These are phyloP conservation scores for Quercus tomentella DNA, from an alignment of 331 rosid species.

Conservation along the genomic window DNA sequence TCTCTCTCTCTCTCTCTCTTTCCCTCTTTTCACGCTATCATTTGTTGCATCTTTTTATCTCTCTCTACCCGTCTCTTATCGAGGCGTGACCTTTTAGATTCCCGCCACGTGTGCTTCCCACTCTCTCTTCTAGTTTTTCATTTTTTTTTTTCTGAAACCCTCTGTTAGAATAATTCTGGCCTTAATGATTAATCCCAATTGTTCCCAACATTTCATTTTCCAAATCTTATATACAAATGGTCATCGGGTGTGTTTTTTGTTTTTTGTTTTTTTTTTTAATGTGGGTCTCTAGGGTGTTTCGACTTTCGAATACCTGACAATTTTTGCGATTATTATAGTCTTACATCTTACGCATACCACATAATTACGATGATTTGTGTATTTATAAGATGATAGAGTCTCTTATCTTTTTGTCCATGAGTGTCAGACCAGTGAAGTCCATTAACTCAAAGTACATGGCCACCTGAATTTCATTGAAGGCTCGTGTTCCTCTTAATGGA, in stretches of 20 bases:
- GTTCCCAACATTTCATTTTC: not conserved
- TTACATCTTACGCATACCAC: fast-evolving
- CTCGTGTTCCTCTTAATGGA: too few relatives aligned
- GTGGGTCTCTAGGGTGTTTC: too few relatives aligned
- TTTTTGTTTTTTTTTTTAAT: too few relatives aligned
- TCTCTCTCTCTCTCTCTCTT: not conserved
- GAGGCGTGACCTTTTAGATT: not conserved
- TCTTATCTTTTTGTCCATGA: too few relatives aligned
- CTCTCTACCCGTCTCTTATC: not conserved
- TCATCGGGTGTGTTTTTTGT: too few relatives aligned
- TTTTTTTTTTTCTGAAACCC: not conserved
- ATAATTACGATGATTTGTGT: too few relatives aligned
- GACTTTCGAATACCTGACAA: fast-evolving
- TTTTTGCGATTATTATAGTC: fast-evolving
- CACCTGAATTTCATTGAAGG: too few relatives aligned
- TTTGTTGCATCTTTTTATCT: not conserved
- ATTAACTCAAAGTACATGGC: too few relatives aligned
- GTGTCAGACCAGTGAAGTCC: too few relatives aligned
- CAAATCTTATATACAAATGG: too few relatives aligned
- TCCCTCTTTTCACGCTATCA: slow-evolving; percentile 17
- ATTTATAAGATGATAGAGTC: too few relatives aligned
- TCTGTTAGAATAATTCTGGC: not conserved
- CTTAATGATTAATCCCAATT: not conserved
- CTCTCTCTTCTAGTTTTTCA: not conserved
- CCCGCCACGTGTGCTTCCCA: slow-evolving; percentile 9